Conservation (phyloP, 2,329 filamentous ascomycete genomes). For the Rhinocladiella similis region DNA sequence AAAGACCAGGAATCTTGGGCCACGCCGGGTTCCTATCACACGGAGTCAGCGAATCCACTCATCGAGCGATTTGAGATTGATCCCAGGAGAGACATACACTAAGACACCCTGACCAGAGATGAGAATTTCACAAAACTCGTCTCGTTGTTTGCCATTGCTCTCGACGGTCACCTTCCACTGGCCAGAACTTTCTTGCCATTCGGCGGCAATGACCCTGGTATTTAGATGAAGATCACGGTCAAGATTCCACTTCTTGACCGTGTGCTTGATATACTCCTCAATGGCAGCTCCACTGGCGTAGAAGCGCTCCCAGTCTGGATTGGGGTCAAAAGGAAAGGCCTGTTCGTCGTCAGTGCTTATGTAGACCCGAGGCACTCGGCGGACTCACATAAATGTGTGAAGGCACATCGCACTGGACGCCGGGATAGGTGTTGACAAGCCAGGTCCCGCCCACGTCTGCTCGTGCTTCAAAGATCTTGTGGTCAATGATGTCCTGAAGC, state of each 20-base stretch:
- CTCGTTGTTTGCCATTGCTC: neutral
- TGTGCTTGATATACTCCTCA: slow-evolving; percentile 62
- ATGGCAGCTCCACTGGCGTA: slow-evolving; percentile 70
- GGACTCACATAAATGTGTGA: slow-evolving; percentile 12
- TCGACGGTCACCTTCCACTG: slow-evolving; percentile 55
- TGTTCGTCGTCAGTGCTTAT: slow-evolving; percentile 4
- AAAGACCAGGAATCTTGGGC: slow-evolving; percentile 31
- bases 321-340: slow-evolving; percentile 62
- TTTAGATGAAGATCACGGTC: slow-evolving; percentile 59
- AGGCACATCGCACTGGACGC: slow-evolving; percentile 24
- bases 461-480: slow-evolving; percentile 31
- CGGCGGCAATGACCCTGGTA: slow-evolving; percentile 54
- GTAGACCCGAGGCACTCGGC: no score
- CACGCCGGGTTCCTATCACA: slow-evolving; percentile 35
- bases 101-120: neutral
- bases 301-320: slow-evolving; percentile 67
- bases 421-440: slow-evolving; percentile 33
- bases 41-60: no score
- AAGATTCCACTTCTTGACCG: slow-evolving; percentile 65
- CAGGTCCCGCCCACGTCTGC: slow-evolving; percentile 34
- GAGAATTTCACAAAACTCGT: neutral
- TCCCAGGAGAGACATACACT: neutral
- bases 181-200: slow-evolving; percentile 55
- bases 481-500: neutral
- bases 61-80: no score